Evolutionary conservation across 805 yeast species (phyloP).

Genomic region (Danielia oregonensis): DNA sequence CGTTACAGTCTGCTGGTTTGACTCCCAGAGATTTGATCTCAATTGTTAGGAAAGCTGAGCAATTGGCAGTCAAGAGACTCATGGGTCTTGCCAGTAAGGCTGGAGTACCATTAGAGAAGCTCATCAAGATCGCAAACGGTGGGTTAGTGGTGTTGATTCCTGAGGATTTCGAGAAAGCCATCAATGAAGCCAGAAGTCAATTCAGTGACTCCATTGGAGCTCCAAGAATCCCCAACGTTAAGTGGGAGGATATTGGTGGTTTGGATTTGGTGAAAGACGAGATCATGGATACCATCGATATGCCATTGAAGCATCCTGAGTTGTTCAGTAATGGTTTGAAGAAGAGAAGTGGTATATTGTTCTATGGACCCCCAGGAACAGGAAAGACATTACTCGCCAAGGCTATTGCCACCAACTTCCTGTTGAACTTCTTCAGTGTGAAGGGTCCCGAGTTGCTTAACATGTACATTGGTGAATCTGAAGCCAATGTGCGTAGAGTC

Average conservation of each 20-base stretch:
- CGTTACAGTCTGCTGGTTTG: constrained; percentile 88
- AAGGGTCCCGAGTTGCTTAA: constrained; percentile 96
- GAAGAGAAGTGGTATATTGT: constrained; percentile 88
- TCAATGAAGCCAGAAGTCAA: constrained; percentile 77
- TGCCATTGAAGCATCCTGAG: constrained; percentile 93
- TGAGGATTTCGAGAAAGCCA: constrained; percentile 63
- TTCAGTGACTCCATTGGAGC: constrained; percentile 96
- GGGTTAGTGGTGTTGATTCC: constrained; percentile 54
- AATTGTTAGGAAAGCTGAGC: constrained; percentile 64
- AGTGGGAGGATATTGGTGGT: constrained; percentile 98
- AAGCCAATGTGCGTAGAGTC: constrained; percentile 92
- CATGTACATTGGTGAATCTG: constrained; percentile 98
- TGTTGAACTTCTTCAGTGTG: constrained; percentile 90
- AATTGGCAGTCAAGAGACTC: constrained; percentile 50
- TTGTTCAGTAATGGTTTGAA: constrained; percentile 84
- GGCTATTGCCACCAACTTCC: constrained; percentile 94
- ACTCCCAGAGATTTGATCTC: constrained; percentile 79
- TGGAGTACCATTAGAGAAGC: constrained; percentile 20
- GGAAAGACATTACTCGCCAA: constrained; percentile 95
- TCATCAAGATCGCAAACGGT: constrained; percentile 46
- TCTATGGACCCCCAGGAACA: constrained; percentile 98
- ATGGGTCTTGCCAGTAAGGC: constrained; percentile 27
- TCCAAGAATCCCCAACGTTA: constrained; percentile 90
- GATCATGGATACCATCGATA: constrained; percentile 90
- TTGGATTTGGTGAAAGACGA: constrained; percentile 86